Base-by-base conservation (phyloP, 495 filamentous ascomycete genomes). In the Hypoxylon fragiforme region DNA sequence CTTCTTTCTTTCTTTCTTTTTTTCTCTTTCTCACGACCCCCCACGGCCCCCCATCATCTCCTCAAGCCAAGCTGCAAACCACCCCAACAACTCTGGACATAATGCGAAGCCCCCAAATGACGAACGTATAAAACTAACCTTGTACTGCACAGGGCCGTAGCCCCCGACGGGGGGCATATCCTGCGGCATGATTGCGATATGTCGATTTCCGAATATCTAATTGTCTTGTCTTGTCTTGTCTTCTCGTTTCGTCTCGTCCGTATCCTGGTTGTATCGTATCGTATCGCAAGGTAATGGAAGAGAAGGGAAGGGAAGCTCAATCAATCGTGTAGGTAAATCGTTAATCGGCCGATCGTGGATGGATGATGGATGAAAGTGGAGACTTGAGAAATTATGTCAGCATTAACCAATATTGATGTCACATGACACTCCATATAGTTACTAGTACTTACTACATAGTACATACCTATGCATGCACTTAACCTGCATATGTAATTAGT, bases 131-230 rank as follows among this genome's bases (percentile, higher is more conserved):
- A n/a, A 53, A 73, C 78, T 60, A 72, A 91, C 89, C 84, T 96
- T 96, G 80, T 95, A 98, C 74, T 97, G 94, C 44, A 98, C 85
- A 61, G 91, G 87, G 64, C 82, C 87, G 72, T 98, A 98, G 81
- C 94, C 94, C 77, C 94, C 94, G 65, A 70, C 65, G 57, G 94
- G 94, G 74, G 94, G 94, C 78, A 98, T 88, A 83, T 97, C 94
- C 83, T 88, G 85, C 67, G 82, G 81, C 85, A 88, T 86, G 43
- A 19, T 67, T 79, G 73, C 65, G 64, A 44, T 40, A 16, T 28
- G 31, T 41, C 15, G 21, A 14, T 13, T 38, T 35, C 18, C 11
- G 11, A 18, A 19, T 22, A 14, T 9, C 2, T n/a, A 6, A 0
- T 31, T 48, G 1, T 19, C 11, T 21, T 31, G 14, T 13, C 37